Conservation (phyloP, 2,329 filamentous ascomycete genomes). For the Cladobotryum protrusum region DNA sequence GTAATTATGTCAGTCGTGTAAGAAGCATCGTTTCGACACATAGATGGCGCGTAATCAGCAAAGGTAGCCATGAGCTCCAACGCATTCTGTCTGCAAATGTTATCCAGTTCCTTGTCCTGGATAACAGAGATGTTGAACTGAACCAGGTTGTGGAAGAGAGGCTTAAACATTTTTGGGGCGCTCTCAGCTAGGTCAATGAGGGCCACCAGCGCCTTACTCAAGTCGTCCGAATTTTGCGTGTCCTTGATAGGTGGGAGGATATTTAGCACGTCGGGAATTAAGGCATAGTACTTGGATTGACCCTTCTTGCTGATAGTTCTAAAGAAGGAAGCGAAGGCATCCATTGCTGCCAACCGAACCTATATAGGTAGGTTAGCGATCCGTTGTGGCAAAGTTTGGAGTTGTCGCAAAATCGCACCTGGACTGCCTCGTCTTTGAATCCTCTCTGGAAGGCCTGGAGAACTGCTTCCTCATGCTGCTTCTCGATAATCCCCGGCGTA, state of each 20-base stretch:
- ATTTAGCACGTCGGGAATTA: conserved; percentile 89
- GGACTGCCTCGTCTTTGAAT: conserved; percentile 80
- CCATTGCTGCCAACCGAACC: conserved; percentile 91
- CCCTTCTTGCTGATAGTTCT: conserved; percentile 80
- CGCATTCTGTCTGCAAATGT: conserved; percentile 87
- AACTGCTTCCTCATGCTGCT: conserved; percentile 89
- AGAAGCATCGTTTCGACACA: conserved; percentile 90
- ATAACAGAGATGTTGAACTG: conserved; percentile 90
- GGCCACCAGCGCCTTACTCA: conserved; percentile 82
- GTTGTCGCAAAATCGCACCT: conserved; percentile 45
- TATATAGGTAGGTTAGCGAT: conserved; percentile 27
- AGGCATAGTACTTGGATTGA: conserved; percentile 77
- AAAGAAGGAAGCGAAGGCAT: conserved; percentile 96
- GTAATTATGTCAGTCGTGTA: conserved; percentile 98
- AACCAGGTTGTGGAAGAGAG: conserved; percentile 85
- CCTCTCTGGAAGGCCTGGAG: conserved; percentile 82
- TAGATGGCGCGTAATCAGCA: conserved; percentile 84
- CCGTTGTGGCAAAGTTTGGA: neutral
- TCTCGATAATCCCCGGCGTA: conserved; percentile 92
- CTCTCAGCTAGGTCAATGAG: conserved; percentile 91
- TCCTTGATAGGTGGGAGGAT: conserved; percentile 93
- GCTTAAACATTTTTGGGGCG: conserved; percentile 97
- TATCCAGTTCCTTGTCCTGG: conserved; percentile 89
- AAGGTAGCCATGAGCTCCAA: conserved; percentile 97
- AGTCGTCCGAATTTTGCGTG: conserved; percentile 78